These are phyloP conservation scores for Trametes cingulata DNA, from an alignment of 768 basidiomycete genomes.

Conservation along the genomic window DNA sequence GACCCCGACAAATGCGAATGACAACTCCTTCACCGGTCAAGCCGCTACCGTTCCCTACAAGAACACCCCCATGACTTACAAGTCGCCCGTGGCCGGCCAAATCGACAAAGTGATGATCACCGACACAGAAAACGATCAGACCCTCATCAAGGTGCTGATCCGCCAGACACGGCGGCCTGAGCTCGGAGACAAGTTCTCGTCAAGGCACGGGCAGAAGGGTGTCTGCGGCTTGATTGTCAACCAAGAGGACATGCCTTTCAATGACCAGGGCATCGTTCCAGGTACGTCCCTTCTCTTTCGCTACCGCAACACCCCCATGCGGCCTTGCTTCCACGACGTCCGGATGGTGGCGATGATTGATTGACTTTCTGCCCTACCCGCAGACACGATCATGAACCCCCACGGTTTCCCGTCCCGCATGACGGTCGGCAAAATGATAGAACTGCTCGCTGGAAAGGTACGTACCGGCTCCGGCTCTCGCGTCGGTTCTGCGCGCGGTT, in stretches of 20 bases:
- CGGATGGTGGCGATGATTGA: slow-evolving; percentile 5
- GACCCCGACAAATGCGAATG: slow-evolving; percentile 90
- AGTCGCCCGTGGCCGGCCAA: slow-evolving; percentile 89
- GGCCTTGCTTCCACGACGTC: not conserved
- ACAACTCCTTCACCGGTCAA: slow-evolving; percentile 85
- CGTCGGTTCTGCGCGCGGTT: not conserved
- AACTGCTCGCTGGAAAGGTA: slow-evolving; percentile 93
- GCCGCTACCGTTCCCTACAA: slow-evolving; percentile 85
- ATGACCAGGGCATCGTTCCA: slow-evolving; percentile 93
- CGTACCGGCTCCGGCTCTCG: not conserved
- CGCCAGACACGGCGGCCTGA: slow-evolving; percentile 96
- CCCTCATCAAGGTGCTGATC: slow-evolving; percentile 94
- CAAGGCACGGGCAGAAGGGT: slow-evolving; percentile 97
- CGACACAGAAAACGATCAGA: slow-evolving; percentile 95
- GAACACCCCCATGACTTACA: slow-evolving; percentile 90
- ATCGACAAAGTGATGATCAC: slow-evolving; percentile 98
- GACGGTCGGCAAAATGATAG: slow-evolving; percentile 99
- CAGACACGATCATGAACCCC: slow-evolving; percentile 99
- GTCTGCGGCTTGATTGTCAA: slow-evolving; percentile 99
- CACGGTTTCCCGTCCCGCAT: slow-evolving; percentile 99
- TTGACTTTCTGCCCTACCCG: not conserved
- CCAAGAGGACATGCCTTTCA: slow-evolving; percentile 99
- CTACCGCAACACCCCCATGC: not conserved
- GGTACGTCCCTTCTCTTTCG: slow-evolving; percentile 46
- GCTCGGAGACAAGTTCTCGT: slow-evolving; percentile 98